Base-by-base conservation (phyloP, 2,329 filamentous ascomycete species). In the Ascochyta viciae-villosae region DNA sequence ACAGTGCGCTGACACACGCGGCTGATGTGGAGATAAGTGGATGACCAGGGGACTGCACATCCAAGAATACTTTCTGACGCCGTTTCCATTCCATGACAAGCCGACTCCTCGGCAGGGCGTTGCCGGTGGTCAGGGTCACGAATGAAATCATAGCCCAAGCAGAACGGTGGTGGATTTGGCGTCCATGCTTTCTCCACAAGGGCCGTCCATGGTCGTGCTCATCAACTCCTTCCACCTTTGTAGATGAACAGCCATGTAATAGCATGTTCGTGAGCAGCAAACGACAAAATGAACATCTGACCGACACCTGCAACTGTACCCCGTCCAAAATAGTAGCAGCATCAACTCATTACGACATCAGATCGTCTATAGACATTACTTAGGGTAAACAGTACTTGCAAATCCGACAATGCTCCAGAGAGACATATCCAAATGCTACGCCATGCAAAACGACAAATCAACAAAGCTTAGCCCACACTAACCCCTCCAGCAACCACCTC, bases 1-100 rank as follows among this genome's bases (percentile, higher is more conserved):
- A 54, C 46, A 37, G 38, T 44, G 50, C 60, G 55, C 60, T 56
- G 58, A 51, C 45, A 52, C 56, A 56, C 46, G 48, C 44, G 50
- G 43, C 39, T 41, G 45, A 56, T 38, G 51, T 50, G 50, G 45
- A 52, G 48, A 52, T 44, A 8, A 41, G 54, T 59, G 51, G 49
- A 43, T 34, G 42, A 33, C 45, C 22, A 45, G 29, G 49, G 51
- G 54, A 37, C 57, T 6, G 8, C 8, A 6, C 24, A 34, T 26
- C 38, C 40, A 46, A 41, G 50, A 50, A 55, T 55, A 50, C 24
- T 15, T 35, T 12, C 22, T 46, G 50, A 42, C 42, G 23, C 19
- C 40, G n/a, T 39, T 42, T 37, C 27, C 43, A 47, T 42, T 37
- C 27, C 43, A 47, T 53, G 29, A 22, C 37, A 31, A 34, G 42